These are phyloP conservation scores for Daldinia eschscholtzii DNA, from an alignment of 2,329 filamentous ascomycete genomes.

Conservation along the genomic window DNA sequence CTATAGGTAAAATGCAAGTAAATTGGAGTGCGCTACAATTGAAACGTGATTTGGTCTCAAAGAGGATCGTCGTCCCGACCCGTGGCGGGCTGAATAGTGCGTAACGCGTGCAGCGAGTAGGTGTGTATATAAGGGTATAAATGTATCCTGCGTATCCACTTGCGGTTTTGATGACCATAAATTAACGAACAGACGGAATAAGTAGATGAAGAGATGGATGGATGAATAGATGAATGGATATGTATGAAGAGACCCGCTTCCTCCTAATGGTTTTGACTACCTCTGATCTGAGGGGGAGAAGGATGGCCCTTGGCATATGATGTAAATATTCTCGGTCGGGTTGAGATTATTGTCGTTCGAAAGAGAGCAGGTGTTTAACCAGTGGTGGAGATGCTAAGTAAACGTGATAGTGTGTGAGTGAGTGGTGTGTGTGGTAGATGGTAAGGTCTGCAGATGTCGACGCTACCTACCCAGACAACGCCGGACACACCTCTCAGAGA, in stretches of 20 bases:
- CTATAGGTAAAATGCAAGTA: slow-evolving; percentile 26
- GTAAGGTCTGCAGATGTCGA: slow-evolving; percentile 26
- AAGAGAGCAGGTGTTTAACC: slow-evolving; percentile 20
- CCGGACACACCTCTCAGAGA: not conserved
- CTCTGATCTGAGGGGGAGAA: slow-evolving; percentile 18
- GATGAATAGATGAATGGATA: not conserved
- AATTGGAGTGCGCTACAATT: slow-evolving; percentile 9
- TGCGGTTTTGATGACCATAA: slow-evolving; percentile 32
- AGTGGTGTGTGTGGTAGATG: slow-evolving; percentile 32
- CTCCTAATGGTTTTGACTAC: slow-evolving; percentile 15
- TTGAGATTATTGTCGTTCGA: slow-evolving; percentile 11
- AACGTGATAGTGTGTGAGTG: slow-evolving; percentile 33
- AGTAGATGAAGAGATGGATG: slow-evolving; percentile 16
- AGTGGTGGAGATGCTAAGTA: slow-evolving; percentile 27
- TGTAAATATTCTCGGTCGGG: slow-evolving; percentile 14
- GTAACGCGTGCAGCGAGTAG: slow-evolving; percentile 10
- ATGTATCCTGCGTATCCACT: slow-evolving; percentile 36
- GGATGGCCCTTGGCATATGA: slow-evolving; percentile 26
- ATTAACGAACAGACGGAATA: slow-evolving; percentile 17
- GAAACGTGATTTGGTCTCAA: slow-evolving; percentile 23
- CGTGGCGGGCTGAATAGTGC: slow-evolving; percentile 24
- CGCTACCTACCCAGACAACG: slow-evolving; percentile 21
- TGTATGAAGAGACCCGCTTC: slow-evolving; percentile 23
- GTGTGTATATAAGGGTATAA: slow-evolving; percentile 8
- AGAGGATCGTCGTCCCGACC: slow-evolving; percentile 26